phyloP scores from a whole-genome alignment of 139 green algal species.

The Marvania coccoides region DNA sequence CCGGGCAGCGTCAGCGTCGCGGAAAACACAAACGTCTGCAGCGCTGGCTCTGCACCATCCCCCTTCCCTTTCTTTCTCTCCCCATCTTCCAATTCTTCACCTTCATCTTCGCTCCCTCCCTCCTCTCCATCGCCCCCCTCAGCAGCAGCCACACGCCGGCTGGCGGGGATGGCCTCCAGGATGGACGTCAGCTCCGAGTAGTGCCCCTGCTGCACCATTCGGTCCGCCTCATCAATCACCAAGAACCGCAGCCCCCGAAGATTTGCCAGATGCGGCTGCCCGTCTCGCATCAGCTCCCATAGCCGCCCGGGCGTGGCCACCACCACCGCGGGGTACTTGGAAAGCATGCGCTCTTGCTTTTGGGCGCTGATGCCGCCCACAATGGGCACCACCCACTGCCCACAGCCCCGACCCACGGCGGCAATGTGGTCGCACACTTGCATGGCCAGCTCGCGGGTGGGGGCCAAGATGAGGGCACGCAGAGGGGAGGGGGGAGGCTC shows the following conservation, averaged over 20 bases:
- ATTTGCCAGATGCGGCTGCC: constrained; percentile 56
- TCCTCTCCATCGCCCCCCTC: constrained; percentile 1
- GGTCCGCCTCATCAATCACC: constrained; percentile 95
- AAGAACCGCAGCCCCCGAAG: constrained; percentile 69
- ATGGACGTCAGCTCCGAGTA: constrained; percentile 81
- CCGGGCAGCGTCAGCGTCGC: constrained; percentile 90
- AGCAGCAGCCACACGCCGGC: not conserved
- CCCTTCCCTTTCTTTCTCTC: not conserved
- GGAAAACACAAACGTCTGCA: constrained; percentile 95
- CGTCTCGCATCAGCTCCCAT: constrained; percentile 87
- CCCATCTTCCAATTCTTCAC: not conserved
- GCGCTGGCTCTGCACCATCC: not conserved
- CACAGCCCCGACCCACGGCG: constrained; percentile 4
- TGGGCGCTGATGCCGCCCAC: constrained; percentile 82
- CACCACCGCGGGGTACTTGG: constrained; percentile 53
- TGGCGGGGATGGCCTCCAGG: constrained; percentile 43
- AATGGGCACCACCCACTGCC: constrained; percentile 70
- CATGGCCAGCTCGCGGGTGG: constrained; percentile 91
- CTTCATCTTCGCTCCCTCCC: constrained; percentile 8
- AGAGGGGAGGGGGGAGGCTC: constrained; percentile 25
- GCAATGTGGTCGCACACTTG: constrained; percentile 47
- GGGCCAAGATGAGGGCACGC: constrained; percentile 82
- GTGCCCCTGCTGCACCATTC: constrained; percentile 82
- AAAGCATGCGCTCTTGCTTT: constrained; percentile 88
- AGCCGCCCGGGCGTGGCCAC: constrained; percentile 92